Evolutionary conservation across 768 basidiomycete genomes (phyloP), one percentile per base, ranked within the genome.

Genomic region (Lactifluus rugatus): DNA sequence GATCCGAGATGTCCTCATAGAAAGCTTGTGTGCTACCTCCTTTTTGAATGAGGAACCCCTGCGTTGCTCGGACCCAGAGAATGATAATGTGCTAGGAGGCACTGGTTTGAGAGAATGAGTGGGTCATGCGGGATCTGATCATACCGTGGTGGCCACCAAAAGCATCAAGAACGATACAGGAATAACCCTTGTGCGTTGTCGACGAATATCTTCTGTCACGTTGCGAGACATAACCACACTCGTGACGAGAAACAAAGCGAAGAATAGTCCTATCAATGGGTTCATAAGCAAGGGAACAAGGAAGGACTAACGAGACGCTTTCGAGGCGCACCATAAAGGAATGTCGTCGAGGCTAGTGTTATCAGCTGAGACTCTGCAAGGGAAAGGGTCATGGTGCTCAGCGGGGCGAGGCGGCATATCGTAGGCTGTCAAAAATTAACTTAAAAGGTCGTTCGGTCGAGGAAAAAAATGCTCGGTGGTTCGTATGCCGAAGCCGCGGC

Each of bases 271-370:
- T 58, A 14, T 44, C 3, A 2, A 10, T 5, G n/a, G 37, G 37
- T 7, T 39, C 16, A 4, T 39, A 37, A 13, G 34, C 3, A 36
- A 39, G 37, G 37, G 37, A 39, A 39, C 7, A 39, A 5, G 11
- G 4, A 16, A 48, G 17, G 9, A 31, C 11, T 11, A 2, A 13
- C 17, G n/a, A 17, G 1, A 3, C 4, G 21, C 21, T 36, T 41
- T n/a, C 28, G 1, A 8, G 25, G 28, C 52, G 10, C 19, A 54
- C 57, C 57, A 48, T 58, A 48, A 16, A 58, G 57, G 31, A 48
- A 36, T 21, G 57, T 54, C 3, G 52, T 42, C 21, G 53, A 17
- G 10, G 32, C 37, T 10, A 58, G 47, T 28, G 57, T 32, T 26
- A 44, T 3, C 13, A 58, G 23, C 37, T 58, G 17, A 7, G 52